Percentiles rank a stretch among this genome's conserved stretches.
Evolutionary conservation across 306 rosid species (phyloP).

Genomic region (Sindora glabra): DNA sequence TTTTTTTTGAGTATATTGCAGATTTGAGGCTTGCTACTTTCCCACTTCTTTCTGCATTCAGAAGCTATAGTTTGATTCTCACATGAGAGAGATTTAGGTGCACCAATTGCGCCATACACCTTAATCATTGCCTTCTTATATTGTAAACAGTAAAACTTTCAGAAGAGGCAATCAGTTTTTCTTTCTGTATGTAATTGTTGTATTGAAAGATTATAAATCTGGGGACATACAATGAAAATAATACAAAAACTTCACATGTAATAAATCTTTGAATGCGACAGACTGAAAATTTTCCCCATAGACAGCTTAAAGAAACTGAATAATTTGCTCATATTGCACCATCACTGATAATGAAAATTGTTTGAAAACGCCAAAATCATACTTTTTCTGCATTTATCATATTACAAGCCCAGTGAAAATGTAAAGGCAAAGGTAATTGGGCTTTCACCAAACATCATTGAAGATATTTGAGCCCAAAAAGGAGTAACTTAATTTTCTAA

Average conservation of each 20-base stretch:
- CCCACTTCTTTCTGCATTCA: neutral
- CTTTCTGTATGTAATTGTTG: neutral
- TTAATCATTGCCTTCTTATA: too few species aligned
- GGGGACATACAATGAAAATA: neutral
- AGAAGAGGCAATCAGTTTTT: neutral
- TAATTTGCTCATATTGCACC: neutral
- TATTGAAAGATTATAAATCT: neutral
- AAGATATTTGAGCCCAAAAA: slow-evolving; percentile 4
- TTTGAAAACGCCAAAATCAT: neutral
- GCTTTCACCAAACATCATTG: slow-evolving; percentile 11
- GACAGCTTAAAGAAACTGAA: neutral
- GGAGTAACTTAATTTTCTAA: neutral
- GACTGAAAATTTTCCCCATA: neutral
- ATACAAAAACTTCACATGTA: neutral
- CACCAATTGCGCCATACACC: too few species aligned
- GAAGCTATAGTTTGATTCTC: too few species aligned
- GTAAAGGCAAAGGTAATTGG: neutral
- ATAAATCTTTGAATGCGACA: neutral
- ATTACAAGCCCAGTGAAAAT: slow-evolving; percentile 9
- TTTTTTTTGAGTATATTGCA: too few species aligned
- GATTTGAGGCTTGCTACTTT: neutral
- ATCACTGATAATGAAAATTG: neutral
- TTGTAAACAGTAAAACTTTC: neutral
- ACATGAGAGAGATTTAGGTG: too few species aligned
- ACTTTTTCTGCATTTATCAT: neutral